phyloP scores from a whole-genome alignment of 2,329 filamentous ascomycete species.

The Ophiobolus disseminans region DNA sequence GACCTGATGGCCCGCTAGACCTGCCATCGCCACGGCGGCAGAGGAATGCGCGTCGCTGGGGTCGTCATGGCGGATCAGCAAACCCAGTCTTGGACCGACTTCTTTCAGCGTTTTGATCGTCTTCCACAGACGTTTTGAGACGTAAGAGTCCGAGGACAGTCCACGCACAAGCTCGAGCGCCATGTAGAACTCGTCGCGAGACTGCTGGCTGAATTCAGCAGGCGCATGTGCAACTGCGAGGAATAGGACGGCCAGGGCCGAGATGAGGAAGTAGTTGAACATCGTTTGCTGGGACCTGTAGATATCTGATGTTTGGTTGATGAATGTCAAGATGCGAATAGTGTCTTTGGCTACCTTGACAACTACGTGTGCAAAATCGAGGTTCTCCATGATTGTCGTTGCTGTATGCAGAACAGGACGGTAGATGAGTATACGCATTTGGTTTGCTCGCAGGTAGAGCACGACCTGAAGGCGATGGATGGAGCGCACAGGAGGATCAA shows the following conservation, averaged over 20 bases:
- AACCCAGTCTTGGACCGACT: constrained; percentile 72
- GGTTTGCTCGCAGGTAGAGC: constrained; percentile 85
- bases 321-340: constrained; percentile 71
- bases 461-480: constrained; percentile 79
- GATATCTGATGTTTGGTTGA: constrained; percentile 75
- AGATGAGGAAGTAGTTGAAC: constrained; percentile 81
- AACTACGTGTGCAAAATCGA: constrained; percentile 73
- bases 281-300: constrained; percentile 76
- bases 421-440: constrained; percentile 88
- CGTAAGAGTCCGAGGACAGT: constrained; percentile 73
- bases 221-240: constrained; percentile 78
- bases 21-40: constrained; percentile 71
- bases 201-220: constrained; percentile 70
- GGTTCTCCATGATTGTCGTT: constrained; percentile 80
- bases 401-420: constrained; percentile 86
- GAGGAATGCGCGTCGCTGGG: constrained; percentile 65
- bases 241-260: constrained; percentile 77
- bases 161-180: constrained; percentile 77
- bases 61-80: constrained; percentile 55
- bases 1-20: constrained; percentile 67
- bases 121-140: constrained; percentile 76
- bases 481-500: constrained; percentile 65
- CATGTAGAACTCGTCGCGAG: constrained; percentile 80
- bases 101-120: constrained; percentile 75
- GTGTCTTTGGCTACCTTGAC: constrained; percentile 80